Conservation (phyloP, 306 rosid species). For the Oxytropis ochrocephala region DNA sequence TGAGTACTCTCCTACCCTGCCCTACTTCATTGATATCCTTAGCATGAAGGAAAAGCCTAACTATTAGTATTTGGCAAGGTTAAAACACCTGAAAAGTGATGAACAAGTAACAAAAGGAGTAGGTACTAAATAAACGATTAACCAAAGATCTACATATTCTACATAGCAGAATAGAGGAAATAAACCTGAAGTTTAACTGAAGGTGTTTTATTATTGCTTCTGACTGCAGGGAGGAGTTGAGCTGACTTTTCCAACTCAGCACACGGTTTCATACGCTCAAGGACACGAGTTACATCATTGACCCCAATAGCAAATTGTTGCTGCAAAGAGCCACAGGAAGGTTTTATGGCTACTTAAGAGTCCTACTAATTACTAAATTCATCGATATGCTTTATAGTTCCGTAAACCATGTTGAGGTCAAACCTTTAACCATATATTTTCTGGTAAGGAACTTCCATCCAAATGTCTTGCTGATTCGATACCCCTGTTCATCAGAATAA, state of each 20-base stretch:
- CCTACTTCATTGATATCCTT: too few relatives aligned
- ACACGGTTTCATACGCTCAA: conserved; percentile 70
- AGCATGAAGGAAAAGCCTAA: neutral
- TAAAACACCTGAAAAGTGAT: neutral
- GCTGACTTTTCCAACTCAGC: conserved; percentile 17
- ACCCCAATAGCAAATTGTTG: conserved; percentile 81
- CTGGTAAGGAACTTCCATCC: conserved; percentile 57
- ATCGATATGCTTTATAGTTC: neutral
- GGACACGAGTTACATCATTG: conserved; percentile 74
- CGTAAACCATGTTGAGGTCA: neutral
- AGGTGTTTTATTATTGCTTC: conserved; percentile 28
- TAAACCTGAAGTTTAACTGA: conserved; percentile 54
- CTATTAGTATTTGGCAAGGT: neutral
- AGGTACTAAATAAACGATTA: neutral
- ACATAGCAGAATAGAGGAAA: neutral
- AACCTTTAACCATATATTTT: conserved; percentile 79
- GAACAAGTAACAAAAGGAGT: neutral
- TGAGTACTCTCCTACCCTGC: too few relatives aligned
- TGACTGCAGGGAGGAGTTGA: neutral
- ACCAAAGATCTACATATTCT: neutral
- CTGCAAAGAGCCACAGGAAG: conserved; percentile 29
- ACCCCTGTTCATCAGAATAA: conserved; percentile 35
- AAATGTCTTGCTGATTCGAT: conserved; percentile 38
- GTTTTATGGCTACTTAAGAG: neutral
- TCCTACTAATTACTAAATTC: neutral